Percentiles rank a stretch among this genome's conserved stretches.
These are phyloP conservation scores for Xylariaceae sp. DNA, from an alignment of 2,329 filamentous ascomycete genomes.

Conservation along the genomic window DNA sequence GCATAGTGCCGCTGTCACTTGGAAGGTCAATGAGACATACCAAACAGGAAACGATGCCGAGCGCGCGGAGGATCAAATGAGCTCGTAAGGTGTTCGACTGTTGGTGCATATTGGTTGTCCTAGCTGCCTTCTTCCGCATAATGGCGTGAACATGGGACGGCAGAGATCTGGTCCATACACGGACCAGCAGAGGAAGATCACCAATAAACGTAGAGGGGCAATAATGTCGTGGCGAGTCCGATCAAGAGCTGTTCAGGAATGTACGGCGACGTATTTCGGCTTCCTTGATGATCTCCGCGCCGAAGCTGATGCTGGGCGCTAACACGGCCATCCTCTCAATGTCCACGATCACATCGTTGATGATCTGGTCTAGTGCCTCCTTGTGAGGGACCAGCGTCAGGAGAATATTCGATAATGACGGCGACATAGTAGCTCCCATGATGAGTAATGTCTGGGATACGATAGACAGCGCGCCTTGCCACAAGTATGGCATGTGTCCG, in stretches of 20 bases:
- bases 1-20: constrained; percentile 19
- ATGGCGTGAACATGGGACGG: constrained; percentile 11
- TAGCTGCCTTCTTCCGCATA: not conserved
- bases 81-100: constrained; percentile 4
- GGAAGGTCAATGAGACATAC: constrained; percentile 2
- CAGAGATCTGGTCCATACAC: constrained; percentile 7
- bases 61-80: constrained; percentile 5
- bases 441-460: constrained; percentile 76
- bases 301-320: constrained; percentile 68
- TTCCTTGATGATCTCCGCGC: constrained; percentile 76
- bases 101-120: constrained; percentile 3
- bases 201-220: constrained; percentile 10
- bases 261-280: constrained; percentile 67
- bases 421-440: constrained; percentile 80
- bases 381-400: constrained; percentile 49
- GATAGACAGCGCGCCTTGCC: constrained; percentile 78
- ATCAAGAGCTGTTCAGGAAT: constrained; percentile 49
- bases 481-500: constrained; percentile 79
- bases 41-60: constrained; percentile 2
- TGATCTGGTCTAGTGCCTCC: constrained; percentile 66
- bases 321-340: constrained; percentile 69
- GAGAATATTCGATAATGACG: constrained; percentile 62
- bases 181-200: constrained; percentile 6
- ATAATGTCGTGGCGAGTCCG: constrained; percentile 15
- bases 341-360: constrained; percentile 70